These are phyloP conservation scores for Croton laevigatus DNA, from an alignment of 441 rosid species.

Conservation along the genomic window DNA sequence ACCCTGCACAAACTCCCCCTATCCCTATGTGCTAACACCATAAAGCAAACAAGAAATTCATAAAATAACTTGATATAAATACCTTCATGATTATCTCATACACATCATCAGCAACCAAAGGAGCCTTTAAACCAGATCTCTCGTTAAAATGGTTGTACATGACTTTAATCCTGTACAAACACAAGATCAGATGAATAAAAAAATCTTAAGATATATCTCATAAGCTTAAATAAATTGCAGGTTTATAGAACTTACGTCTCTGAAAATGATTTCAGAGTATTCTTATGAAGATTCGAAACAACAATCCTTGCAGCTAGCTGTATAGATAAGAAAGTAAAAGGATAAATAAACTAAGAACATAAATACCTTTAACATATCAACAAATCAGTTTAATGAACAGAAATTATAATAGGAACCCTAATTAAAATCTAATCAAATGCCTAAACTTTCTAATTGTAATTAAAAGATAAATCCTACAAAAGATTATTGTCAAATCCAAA, in stretches of 20 bases:
- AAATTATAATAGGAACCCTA: neutral
- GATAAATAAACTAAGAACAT: neutral
- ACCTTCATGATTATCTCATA: constrained; percentile 86
- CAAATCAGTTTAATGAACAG: no score
- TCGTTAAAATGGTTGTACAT: constrained; percentile 73
- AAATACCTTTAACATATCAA: neutral
- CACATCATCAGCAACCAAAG: constrained; percentile 82
- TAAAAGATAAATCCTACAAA: neutral
- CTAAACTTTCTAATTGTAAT: neutral
- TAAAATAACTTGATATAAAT: neutral
- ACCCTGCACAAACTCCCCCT: neutral
- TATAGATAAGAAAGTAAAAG: neutral
- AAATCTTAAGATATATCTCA: neutral
- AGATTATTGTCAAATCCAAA: neutral
- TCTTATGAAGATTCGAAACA: constrained; percentile 90
- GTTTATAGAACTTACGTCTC: constrained; percentile 59
- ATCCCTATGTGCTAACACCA: neutral
- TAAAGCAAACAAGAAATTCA: neutral
- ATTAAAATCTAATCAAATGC: neutral
- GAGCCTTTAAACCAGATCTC: constrained; percentile 67
- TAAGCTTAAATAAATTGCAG: neutral
- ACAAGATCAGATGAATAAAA: constrained; percentile 2
- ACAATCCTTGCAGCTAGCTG: constrained; percentile 95
- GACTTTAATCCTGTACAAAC: constrained; percentile 58
- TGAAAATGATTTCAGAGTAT: constrained; percentile 73